Conservation (phyloP, 2,329 filamentous ascomycete genomes). For the Penicillium sclerotigenum region DNA sequence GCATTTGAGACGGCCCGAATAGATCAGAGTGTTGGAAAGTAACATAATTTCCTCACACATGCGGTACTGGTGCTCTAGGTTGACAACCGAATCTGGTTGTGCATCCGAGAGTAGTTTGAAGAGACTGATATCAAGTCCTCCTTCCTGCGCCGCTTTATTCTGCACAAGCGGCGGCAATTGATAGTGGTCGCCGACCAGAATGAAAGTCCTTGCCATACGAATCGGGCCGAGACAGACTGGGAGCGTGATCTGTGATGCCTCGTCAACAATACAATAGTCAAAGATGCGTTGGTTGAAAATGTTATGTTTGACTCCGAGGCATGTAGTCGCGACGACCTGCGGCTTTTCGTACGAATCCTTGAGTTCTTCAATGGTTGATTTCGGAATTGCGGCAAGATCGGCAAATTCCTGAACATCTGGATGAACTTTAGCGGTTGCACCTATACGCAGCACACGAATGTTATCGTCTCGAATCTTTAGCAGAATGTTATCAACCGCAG, state of each 20-base stretch:
- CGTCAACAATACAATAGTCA: constrained; percentile 97
- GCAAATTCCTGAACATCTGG: constrained; percentile 83
- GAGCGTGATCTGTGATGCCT: constrained; percentile 94
- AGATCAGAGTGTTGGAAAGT: constrained; percentile 88
- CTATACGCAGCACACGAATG: constrained; percentile 79
- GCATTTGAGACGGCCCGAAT: constrained; percentile 84
- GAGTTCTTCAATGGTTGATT: constrained; percentile 77
- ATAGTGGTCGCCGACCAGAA: constrained; percentile 94
- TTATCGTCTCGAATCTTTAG: constrained; percentile 80
- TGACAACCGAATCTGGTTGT: constrained; percentile 84
- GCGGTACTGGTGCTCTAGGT: constrained; percentile 91
- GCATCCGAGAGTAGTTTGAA: constrained; percentile 91
- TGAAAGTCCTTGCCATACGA: constrained; percentile 85
- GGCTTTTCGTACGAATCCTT: constrained; percentile 78
- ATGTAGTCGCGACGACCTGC: constrained; percentile 90
- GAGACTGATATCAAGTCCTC: constrained; percentile 85
- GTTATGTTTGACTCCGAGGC: constrained; percentile 83
- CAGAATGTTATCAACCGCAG: constrained; percentile 95
- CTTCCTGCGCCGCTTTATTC: constrained; percentile 80
- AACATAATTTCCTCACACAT: constrained; percentile 98
- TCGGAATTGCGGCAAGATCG: constrained; percentile 70
- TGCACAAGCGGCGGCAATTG: constrained; percentile 92
- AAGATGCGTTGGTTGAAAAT: constrained; percentile 87
- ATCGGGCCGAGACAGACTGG: constrained; percentile 94
- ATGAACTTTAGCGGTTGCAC: constrained; percentile 80